These are phyloP conservation scores for Apiospora saccharicola DNA, from an alignment of 2,329 filamentous ascomycete genomes.

Conservation along the genomic window DNA sequence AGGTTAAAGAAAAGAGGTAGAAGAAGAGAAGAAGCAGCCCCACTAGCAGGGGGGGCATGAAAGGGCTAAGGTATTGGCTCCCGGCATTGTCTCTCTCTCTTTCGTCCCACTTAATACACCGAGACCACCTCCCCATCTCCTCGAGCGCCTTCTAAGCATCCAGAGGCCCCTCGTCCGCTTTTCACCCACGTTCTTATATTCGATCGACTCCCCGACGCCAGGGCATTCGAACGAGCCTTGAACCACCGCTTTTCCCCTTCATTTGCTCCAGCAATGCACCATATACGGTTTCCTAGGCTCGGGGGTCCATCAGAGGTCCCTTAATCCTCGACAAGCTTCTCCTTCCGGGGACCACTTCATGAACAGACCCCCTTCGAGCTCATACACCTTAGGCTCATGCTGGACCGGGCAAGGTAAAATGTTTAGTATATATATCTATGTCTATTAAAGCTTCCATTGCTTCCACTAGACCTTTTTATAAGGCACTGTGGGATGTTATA, in stretches of 20 bases:
- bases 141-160: constrained; percentile 26
- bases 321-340: constrained; percentile 34
- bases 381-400: not conserved
- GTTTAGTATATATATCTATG: not conserved
- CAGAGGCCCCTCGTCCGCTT: constrained; percentile 41
- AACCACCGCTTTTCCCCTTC: constrained; percentile 36
- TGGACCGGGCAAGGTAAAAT: not conserved
- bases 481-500: not conserved
- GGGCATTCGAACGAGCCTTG: constrained; percentile 50
- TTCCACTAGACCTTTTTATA: not conserved
- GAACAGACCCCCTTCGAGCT: not conserved
- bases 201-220: constrained; percentile 59
- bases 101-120: constrained; percentile 25
- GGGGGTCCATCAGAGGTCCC: constrained; percentile 33
- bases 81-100: constrained; percentile 9
- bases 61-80: constrained; percentile 19
- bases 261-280: constrained; percentile 32
- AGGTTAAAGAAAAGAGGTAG: constrained; percentile 21
- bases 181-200: constrained; percentile 69
- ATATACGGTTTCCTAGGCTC: constrained; percentile 30
- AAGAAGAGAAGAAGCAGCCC: constrained; percentile 1
- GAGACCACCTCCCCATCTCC: constrained; percentile 27
- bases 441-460: not conserved
- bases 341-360: constrained; percentile 25
- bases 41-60: constrained; percentile 2